These are phyloP conservation scores for Trypanosoma lewisi DNA, from an alignment of 208 protist species.

Conservation along the genomic window DNA sequence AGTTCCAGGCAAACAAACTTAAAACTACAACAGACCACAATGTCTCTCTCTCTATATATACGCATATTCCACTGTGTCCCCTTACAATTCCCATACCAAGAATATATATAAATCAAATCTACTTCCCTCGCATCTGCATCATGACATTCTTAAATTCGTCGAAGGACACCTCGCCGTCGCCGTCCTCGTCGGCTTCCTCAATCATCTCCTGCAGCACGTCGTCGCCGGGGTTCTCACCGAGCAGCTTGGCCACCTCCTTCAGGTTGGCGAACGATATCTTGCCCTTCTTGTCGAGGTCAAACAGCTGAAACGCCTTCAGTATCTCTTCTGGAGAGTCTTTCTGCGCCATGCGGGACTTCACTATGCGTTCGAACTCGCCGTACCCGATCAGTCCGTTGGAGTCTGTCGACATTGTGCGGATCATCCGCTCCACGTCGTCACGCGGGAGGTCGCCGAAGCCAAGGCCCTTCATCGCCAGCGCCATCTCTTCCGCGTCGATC, in stretches of 20 bases:
- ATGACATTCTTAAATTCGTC: slow-evolving; percentile 96
- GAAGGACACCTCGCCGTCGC: slow-evolving; percentile 94
- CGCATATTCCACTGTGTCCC: too few relatives aligned
- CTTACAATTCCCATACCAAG: neutral
- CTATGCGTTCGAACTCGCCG: slow-evolving; percentile 88
- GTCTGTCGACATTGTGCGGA: slow-evolving; percentile 81
- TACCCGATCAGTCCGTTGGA: slow-evolving; percentile 90
- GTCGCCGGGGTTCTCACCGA: slow-evolving; percentile 96
- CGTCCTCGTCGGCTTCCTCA: slow-evolving; percentile 94
- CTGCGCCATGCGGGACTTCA: slow-evolving; percentile 89
- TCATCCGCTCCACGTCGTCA: slow-evolving; percentile 92
- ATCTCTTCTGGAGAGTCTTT: slow-evolving; percentile 95
- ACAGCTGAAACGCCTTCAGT: slow-evolving; percentile 95
- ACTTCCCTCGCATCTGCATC: slow-evolving; percentile 90
- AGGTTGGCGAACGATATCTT: slow-evolving; percentile 97
- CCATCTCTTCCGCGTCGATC: slow-evolving; percentile 94
- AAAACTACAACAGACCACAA: slow-evolving; percentile 23
- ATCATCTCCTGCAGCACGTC: slow-evolving; percentile 98
- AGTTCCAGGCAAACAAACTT: too few relatives aligned
- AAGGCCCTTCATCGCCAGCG: slow-evolving; percentile 94
- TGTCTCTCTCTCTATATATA: too few relatives aligned
- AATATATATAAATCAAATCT: slow-evolving; percentile 21
- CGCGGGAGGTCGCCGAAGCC: slow-evolving; percentile 93
- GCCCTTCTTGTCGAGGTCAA: slow-evolving; percentile 95
- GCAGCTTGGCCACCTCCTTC: slow-evolving; percentile 93